Percentiles rank a stretch among this genome's conserved stretches.
Conservation (phyloP, 208 protist species). For the Leishmania amazonensis region DNA sequence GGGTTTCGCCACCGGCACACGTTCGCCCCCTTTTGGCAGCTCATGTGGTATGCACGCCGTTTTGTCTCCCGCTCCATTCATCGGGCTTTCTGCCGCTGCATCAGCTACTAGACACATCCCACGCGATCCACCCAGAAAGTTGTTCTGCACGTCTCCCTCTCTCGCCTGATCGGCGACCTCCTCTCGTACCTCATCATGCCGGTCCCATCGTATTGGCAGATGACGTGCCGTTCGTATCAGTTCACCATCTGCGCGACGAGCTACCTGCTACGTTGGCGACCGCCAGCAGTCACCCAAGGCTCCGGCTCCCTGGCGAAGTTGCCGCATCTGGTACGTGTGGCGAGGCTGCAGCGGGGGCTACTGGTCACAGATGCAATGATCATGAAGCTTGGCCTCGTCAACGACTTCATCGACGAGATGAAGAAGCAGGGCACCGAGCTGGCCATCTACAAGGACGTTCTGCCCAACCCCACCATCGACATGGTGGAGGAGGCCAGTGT, state of each 20-base stretch:
- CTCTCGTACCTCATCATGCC: slow-evolving; percentile 29
- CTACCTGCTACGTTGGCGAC: slow-evolving; percentile 39
- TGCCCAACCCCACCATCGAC: slow-evolving; percentile 54
- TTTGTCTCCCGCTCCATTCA: not conserved
- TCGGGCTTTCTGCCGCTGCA: not conserved
- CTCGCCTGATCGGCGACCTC: not conserved
- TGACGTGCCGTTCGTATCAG: slow-evolving; percentile 38
- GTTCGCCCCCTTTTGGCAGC: not conserved
- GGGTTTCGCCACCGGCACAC: not conserved
- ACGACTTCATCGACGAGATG: slow-evolving; percentile 41
- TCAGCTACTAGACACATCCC: not conserved
- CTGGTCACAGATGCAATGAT: slow-evolving; percentile 55
- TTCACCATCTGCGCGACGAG: slow-evolving; percentile 25
- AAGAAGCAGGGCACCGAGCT: slow-evolving; percentile 37
- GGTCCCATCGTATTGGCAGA: slow-evolving; percentile 34
- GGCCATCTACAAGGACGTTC: slow-evolving; percentile 49
- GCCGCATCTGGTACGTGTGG: slow-evolving; percentile 37
- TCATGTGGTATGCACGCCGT: not conserved
- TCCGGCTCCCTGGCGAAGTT: slow-evolving; percentile 32
- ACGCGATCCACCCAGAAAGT: not conserved
- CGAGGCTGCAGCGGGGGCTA: slow-evolving; percentile 42
- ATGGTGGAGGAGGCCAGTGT: slow-evolving; percentile 42
- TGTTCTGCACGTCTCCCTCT: not conserved
- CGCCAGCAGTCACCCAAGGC: slow-evolving; percentile 41
- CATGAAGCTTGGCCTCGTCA: slow-evolving; percentile 56